These are phyloP conservation scores for Paraphaeosphaeria minitans DNA, from an alignment of 2,329 filamentous ascomycete species.

Conservation along the genomic window DNA sequence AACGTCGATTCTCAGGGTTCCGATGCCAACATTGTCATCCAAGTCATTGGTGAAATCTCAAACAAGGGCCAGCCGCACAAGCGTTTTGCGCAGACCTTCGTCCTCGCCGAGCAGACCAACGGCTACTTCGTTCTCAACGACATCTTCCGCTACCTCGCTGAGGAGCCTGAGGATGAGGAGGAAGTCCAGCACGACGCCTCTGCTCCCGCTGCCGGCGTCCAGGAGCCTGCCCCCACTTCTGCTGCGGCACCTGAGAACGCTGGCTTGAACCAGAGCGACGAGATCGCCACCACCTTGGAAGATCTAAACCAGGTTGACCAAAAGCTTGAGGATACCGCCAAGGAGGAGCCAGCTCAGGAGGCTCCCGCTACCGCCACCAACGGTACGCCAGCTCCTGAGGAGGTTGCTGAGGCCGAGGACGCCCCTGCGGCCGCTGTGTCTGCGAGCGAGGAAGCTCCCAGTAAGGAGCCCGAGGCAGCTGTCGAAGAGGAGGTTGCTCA, in stretches of 20 bases:
- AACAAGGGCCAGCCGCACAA: constrained; percentile 89
- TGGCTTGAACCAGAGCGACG: constrained; percentile 38
- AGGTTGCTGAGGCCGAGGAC: constrained; percentile 48
- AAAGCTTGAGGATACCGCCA: constrained; percentile 70
- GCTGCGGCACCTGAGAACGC: constrained; percentile 38
- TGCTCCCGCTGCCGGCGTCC: constrained; percentile 43
- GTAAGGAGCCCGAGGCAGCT: constrained; percentile 37
- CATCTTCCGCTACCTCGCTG: constrained; percentile 91
- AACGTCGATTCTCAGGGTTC: constrained; percentile 97
- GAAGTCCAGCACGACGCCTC: constrained; percentile 45
- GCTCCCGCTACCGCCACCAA: constrained; percentile 42
- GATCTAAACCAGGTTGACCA: constrained; percentile 64
- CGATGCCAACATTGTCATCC: constrained; percentile 91
- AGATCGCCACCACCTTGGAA: constrained; percentile 51
- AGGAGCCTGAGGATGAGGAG: constrained; percentile 74
- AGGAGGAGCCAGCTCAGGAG: constrained; percentile 39
- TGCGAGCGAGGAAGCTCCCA: constrained; percentile 43
- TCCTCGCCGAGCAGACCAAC: constrained; percentile 92
- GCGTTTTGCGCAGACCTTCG: constrained; percentile 98
- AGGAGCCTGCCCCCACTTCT: constrained; percentile 49
- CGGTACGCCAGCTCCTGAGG: constrained; percentile 44
- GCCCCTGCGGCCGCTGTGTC: constrained; percentile 43
- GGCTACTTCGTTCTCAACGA: constrained; percentile 99
- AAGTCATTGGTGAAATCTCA: constrained; percentile 97
- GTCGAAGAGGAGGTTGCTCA: constrained; percentile 44